phyloP scores from a whole-genome alignment of 768 basidiomycete species.

The Pleurotus eryngii region DNA sequence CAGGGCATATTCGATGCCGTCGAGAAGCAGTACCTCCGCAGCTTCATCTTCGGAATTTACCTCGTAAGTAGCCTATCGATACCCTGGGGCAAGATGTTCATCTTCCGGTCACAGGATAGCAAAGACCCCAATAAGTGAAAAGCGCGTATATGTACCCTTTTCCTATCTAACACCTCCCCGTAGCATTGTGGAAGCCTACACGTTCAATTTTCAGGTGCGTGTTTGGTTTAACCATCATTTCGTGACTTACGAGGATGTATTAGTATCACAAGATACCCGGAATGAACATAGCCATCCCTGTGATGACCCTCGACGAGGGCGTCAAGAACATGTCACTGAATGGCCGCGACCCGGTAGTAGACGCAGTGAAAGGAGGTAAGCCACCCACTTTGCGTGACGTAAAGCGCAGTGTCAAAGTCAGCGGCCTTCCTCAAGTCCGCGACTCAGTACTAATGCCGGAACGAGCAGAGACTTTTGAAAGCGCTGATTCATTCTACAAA shows the following conservation, averaged over 20 bases:
- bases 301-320: slow-evolving; percentile 70
- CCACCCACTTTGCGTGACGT: slow-evolving; percentile 77
- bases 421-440: background rate
- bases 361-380: slow-evolving; percentile 56
- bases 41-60: slow-evolving; percentile 84
- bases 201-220: slow-evolving; percentile 77
- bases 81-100: background rate
- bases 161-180: background rate
- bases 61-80: slow-evolving; percentile 44
- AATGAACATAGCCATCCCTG: slow-evolving; percentile 54
- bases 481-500: slow-evolving; percentile 75
- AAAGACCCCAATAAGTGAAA: slow-evolving; percentile 81
- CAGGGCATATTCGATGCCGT: slow-evolving; percentile 84
- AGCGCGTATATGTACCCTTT: slow-evolving; percentile 25
- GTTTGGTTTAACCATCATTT: background rate
- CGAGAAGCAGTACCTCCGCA: slow-evolving; percentile 78
- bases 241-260: background rate
- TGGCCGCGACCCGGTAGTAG: slow-evolving; percentile 53
- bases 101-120: slow-evolving; percentile 52
- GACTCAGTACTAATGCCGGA: background rate
- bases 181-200: slow-evolving; percentile 86
- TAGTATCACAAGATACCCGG: slow-evolving; percentile 73
- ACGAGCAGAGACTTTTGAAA: slow-evolving; percentile 63
- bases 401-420: slow-evolving; percentile 72
- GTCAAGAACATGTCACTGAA: slow-evolving; percentile 48